Evolutionary conservation across 2,329 filamentous ascomycete genomes (phyloP).

Genomic region (Cladosporium sp.): DNA sequence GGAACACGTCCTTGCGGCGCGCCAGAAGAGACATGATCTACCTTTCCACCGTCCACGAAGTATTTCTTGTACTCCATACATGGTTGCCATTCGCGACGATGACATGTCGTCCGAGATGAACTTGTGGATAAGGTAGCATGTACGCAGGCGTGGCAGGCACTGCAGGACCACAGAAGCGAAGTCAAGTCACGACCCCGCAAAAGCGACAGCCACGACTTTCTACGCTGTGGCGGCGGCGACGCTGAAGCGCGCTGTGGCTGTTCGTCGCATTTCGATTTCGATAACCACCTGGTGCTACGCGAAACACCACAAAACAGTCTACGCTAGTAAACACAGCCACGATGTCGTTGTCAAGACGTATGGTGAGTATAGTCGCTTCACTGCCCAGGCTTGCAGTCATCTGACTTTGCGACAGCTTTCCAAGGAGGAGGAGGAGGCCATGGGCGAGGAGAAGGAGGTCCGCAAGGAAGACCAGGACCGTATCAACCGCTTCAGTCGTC

Average conservation of each 20-base stretch:
- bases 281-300: neutral
- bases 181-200: neutral
- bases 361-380: conserved; percentile 29
- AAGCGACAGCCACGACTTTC: neutral
- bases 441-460: conserved; percentile 81
- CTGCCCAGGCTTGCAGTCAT: neutral
- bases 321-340: neutral
- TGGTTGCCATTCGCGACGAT: too few relatives aligned
- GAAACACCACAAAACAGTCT: neutral
- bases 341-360: conserved; percentile 37
- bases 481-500: conserved; percentile 93
- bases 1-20: too few relatives aligned
- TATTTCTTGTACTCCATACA: too few relatives aligned
- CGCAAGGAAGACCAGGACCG: conserved; percentile 96
- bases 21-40: too few relatives aligned
- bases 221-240: neutral
- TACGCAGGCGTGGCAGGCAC: too few relatives aligned
- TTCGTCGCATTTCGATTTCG: conserved; percentile 6
- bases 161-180: too few relatives aligned
- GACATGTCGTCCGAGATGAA: too few relatives aligned
- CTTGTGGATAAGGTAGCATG: too few relatives aligned
- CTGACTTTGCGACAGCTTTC: conserved; percentile 58
- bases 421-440: conserved; percentile 78
- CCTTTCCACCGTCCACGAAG: too few relatives aligned
- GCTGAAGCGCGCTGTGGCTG: neutral